Percentiles rank a stretch among this genome's conserved stretches.
Conservation (phyloP, 2,329 filamentous ascomycete genomes). For the Phialophora verrucosa region DNA sequence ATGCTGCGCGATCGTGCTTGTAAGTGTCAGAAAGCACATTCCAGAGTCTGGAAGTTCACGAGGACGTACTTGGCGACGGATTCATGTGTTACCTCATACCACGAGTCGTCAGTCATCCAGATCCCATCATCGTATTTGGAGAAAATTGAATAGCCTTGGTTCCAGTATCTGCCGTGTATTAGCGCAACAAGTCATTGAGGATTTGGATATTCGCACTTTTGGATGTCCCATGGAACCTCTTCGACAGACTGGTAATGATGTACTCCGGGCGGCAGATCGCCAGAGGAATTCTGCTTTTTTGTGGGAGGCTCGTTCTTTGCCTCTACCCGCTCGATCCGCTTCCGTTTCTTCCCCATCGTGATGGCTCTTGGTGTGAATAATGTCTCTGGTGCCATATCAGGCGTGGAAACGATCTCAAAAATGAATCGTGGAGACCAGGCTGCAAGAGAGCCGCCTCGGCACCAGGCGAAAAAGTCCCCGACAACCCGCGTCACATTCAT, state of each 20-base stretch:
- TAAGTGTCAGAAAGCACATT: conserved; percentile 32
- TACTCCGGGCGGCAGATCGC: conserved; percentile 64
- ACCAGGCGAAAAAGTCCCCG: not conserved
- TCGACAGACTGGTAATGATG: conserved; percentile 74
- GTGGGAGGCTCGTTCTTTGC: conserved; percentile 8
- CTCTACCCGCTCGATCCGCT: conserved; percentile 16
- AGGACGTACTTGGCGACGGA: conserved; percentile 76
- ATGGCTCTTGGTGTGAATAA: not conserved
- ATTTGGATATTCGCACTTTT: conserved; percentile 66
- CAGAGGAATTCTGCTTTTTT: conserved; percentile 20
- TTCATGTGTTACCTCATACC: conserved; percentile 97
- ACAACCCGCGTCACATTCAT: not conserved
- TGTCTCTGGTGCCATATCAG: conserved; percentile 1
- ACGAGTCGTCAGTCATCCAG: conserved; percentile 88
- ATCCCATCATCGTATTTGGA: conserved; percentile 85
- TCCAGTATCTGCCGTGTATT: conserved; percentile 73
- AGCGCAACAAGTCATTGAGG: not conserved
- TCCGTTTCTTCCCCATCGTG: conserved; percentile 30
- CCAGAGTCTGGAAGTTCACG: not conserved
- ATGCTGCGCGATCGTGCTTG: conserved; percentile 75
- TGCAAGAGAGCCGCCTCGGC: not conserved
- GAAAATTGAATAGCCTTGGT: conserved; percentile 86
- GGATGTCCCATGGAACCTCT: conserved; percentile 80
- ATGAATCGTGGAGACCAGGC: not conserved
- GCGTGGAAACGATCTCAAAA: not conserved